phyloP scores from a whole-genome alignment of 164 flowering plant genomes.

The Liquidambar formosana region DNA sequence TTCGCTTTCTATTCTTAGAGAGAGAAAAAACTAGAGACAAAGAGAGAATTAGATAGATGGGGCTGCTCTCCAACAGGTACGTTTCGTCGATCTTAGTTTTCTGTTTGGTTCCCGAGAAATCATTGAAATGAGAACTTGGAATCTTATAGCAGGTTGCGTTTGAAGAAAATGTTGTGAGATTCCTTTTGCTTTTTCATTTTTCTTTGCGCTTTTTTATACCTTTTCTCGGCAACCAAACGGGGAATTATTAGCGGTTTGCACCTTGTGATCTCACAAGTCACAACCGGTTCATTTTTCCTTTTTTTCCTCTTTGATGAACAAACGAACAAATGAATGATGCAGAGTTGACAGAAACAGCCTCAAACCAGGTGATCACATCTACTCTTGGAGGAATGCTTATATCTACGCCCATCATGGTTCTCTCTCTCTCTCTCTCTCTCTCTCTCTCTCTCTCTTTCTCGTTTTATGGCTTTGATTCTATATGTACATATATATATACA shows the following conservation, averaged over 20 bases:
- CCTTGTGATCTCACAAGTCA: background rate
- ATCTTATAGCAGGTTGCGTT: background rate
- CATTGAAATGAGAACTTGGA: background rate
- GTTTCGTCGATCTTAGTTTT: background rate
- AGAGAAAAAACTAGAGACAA: constrained; percentile 8
- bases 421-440: constrained; percentile 2
- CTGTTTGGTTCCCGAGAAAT: background rate
- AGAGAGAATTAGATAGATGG: no score
- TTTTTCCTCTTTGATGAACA: background rate
- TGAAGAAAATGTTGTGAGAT: no score
- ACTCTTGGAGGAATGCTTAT: constrained; percentile 82
- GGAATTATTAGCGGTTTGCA: background rate
- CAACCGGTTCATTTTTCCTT: background rate
- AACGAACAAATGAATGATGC: constrained; percentile 7
- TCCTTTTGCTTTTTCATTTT: no score
- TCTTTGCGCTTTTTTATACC: background rate
- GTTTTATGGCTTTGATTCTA: background rate
- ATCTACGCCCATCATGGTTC: constrained; percentile 88
- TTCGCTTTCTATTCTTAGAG: no score
- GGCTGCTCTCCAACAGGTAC: constrained; percentile 68
- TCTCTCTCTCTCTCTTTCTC: background rate
- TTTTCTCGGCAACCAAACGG: background rate
- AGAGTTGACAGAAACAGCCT: constrained; percentile 50
- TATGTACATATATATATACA: background rate
- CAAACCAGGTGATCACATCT: constrained; percentile 90